Base-by-base conservation (phyloP, 805 yeast genomes). In the Yarrowia bubula region DNA sequence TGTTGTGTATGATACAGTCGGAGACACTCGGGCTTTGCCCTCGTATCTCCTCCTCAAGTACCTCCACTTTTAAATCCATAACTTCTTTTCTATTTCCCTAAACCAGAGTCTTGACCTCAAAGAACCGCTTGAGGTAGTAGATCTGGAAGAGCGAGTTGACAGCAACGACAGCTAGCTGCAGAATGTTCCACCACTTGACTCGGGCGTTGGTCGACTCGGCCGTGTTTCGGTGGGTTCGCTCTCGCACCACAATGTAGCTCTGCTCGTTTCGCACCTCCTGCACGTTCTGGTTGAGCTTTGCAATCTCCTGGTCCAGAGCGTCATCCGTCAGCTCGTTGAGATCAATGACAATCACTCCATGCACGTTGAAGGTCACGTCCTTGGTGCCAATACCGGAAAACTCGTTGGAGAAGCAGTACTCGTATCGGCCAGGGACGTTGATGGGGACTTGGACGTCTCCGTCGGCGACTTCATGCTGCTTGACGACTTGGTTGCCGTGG, bases 131-230 rank as follows among this genome's bases (percentile, higher is more conserved):
- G 77, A 93, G 83, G 79, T 92, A 93, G 78, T 89, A 89, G 68
- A 93, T 92, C 79, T 93, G 99, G 85, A 95, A 95, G 65, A 92
- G 71, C 32, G 97, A 90, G 80, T 92, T 95, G 68, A 83, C 84
- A 15, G 88, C 88, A 51, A 93, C 98, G 65, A 95, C 92, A 62
- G 86, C 72, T 69, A 95, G 80, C 80, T 93, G 99, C 82, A 92
- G 88, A 37, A 90, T 82, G 32, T 97, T 90, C 99, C 99, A 93
- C 90, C 96, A 95, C 78, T 93, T 93, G 69, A 93, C 98, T 73
- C 99, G 86, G 65, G 95, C 88, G 77, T 93, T 93, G 51, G 99
- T 93, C 28, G 96, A 89, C 79, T 93, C 99, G 6, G 99, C 98
- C 9, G 99, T 93, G 79, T 93, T 95, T 84, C 99, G 89, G 77